phyloP scores from a whole-genome alignment of 2,329 filamentous ascomycete species.

The Nemania sp. region DNA sequence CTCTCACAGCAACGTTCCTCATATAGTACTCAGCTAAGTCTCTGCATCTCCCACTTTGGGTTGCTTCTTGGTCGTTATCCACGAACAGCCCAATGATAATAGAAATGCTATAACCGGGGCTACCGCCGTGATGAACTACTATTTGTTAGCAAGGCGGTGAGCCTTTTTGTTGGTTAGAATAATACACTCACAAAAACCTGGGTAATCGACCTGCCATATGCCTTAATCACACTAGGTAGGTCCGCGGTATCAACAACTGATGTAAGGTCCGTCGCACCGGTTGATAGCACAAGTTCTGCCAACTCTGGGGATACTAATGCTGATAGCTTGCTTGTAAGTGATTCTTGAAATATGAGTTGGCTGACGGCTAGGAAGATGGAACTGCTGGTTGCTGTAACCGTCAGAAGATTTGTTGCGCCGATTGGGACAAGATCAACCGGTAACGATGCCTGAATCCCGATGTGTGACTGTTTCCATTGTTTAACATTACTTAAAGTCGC shows the following conservation, averaged over 20 bases:
- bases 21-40: too few relatives aligned
- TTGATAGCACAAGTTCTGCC: constrained; percentile 34
- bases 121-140: too few relatives aligned
- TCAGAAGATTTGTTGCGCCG: constrained; percentile 34
- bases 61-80: too few relatives aligned
- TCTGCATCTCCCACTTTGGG: too few relatives aligned
- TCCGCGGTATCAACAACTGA: constrained; percentile 22
- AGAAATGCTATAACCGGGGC: too few relatives aligned
- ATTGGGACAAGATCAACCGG: constrained; percentile 41
- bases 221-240: constrained; percentile 25
- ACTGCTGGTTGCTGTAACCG: constrained; percentile 40
- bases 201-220: constrained; percentile 38
- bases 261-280: constrained; percentile 31
- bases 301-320: constrained; percentile 26
- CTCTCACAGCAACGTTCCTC: too few relatives aligned
- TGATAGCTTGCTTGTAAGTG: constrained; percentile 31
- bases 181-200: constrained; percentile 39
- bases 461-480: too few relatives aligned
- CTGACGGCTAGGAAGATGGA: constrained; percentile 40
- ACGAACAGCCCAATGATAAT: too few relatives aligned
- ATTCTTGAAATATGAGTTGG: constrained; percentile 37
- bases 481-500: not conserved
- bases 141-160: too few relatives aligned
- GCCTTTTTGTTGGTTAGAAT: too few relatives aligned
- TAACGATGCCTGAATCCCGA: constrained; percentile 40